A percentile compares a stretch with the other conserved stretches of the same genome.
phyloP scores from a whole-genome alignment of 139 green algal genomes.

The Micromonas commoda region DNA sequence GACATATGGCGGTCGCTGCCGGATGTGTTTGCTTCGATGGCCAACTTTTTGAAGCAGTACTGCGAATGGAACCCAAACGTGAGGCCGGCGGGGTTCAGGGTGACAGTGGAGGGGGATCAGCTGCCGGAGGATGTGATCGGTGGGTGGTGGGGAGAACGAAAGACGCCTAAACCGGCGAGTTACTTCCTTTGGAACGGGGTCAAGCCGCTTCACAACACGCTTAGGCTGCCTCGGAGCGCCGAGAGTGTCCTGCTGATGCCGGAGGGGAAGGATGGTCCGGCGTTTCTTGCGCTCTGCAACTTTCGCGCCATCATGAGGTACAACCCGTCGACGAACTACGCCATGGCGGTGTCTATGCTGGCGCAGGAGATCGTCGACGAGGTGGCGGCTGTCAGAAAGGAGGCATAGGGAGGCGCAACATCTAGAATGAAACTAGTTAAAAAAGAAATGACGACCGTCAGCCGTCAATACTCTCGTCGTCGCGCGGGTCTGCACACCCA shows the following conservation, averaged over 20 bases:
- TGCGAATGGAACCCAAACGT: constrained; percentile 20
- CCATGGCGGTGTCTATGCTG: constrained; percentile 29
- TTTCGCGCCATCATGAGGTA: constrained; percentile 38
- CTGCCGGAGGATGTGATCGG: not conserved
- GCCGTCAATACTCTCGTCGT: not conserved
- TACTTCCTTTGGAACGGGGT: not conserved
- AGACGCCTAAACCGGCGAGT: not conserved
- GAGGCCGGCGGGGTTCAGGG: constrained; percentile 17
- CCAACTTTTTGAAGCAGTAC: constrained; percentile 37
- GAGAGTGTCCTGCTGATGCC: not conserved
- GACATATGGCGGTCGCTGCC: constrained; percentile 42
- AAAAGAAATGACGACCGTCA: not conserved
- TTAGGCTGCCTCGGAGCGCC: not conserved
- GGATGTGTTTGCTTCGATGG: constrained; percentile 44
- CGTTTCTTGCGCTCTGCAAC: constrained; percentile 33
- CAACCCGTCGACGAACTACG: constrained; percentile 34
- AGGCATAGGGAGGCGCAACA: too few relatives aligned
- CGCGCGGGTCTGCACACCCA: too few relatives aligned
- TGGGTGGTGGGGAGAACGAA: not conserved
- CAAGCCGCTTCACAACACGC: not conserved
- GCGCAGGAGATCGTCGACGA: constrained; percentile 17
- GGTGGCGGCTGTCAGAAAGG: not conserved
- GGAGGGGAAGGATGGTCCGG: not conserved
- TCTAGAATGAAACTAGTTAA: too few relatives aligned
- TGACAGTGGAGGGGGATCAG: not conserved